These are phyloP conservation scores for Corylus heterophylla DNA, from an alignment of 306 rosid genomes.

Conservation along the genomic window DNA sequence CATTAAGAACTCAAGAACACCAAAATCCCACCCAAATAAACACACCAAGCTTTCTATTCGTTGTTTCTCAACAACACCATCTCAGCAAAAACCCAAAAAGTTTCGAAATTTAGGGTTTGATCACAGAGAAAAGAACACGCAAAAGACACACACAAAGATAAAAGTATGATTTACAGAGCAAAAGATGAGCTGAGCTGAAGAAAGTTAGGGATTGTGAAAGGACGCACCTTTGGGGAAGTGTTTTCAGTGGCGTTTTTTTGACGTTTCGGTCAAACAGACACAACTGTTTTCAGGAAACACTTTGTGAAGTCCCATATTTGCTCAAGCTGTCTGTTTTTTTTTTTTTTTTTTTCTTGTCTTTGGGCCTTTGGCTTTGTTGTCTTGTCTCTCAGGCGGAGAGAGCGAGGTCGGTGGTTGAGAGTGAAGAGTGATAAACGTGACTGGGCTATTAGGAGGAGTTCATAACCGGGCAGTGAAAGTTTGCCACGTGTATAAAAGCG, in stretches of 20 bases:
- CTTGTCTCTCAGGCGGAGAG: slow-evolving; percentile 25
- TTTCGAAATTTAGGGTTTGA: background rate
- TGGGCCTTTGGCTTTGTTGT: background rate
- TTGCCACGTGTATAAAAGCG: slow-evolving; percentile 6
- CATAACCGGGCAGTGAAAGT: background rate
- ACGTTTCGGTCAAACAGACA: background rate
- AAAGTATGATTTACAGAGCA: background rate
- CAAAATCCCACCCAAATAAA: background rate
- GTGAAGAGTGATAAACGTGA: background rate
- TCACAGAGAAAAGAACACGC: background rate
- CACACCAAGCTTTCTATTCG: background rate
- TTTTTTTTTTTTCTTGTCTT: background rate
- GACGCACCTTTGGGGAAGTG: background rate
- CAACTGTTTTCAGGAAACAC: background rate
- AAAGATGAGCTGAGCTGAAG: background rate
- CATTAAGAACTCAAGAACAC: background rate
- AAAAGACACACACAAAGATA: background rate
- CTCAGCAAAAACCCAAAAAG: background rate
- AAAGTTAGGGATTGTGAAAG: slow-evolving; percentile 5
- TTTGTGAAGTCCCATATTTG: background rate
- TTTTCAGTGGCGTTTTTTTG: background rate
- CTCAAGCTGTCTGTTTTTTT: background rate
- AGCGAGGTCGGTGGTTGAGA: slow-evolving; percentile 10
- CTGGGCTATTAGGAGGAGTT: slow-evolving; percentile 6
- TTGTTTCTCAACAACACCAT: background rate